Evolutionary conservation across 2,329 filamentous ascomycete species (phyloP).

Genomic region (Trichoderma sp.): DNA sequence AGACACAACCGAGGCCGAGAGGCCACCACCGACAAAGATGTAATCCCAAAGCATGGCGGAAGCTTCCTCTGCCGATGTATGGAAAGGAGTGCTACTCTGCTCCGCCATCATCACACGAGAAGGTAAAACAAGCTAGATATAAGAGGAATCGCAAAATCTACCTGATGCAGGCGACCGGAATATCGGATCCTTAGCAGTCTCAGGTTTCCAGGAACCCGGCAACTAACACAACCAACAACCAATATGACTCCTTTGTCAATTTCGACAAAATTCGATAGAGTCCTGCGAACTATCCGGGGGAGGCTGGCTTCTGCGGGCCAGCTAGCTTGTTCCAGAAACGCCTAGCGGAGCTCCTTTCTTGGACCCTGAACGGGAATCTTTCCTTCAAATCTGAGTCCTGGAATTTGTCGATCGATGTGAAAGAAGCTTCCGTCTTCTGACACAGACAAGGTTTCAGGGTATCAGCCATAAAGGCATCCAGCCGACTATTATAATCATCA

Average conservation of each 20-base stretch:
- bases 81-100: background rate
- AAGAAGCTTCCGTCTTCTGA: background rate
- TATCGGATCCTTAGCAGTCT: background rate
- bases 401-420: background rate
- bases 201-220: background rate
- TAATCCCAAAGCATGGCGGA: conserved; percentile 30
- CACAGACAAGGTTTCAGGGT: background rate
- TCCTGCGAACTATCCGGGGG: background rate
- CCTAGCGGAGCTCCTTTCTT: background rate
- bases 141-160: background rate
- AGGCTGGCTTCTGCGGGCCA: background rate
- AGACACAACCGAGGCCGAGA: conserved; percentile 36
- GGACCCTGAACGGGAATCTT: background rate
- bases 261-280: background rate
- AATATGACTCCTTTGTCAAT: background rate
- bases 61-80: background rate
- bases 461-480: background rate
- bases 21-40: conserved; percentile 39
- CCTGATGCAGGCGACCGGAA: background rate
- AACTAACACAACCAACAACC: background rate
- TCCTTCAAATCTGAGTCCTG: background rate
- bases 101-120: background rate
- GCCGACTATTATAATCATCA: background rate
- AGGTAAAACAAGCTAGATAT: background rate
- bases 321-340: background rate